Conservation (phyloP, 2,329 filamentous ascomycete genomes). For the Elsinoe perseae region DNA sequence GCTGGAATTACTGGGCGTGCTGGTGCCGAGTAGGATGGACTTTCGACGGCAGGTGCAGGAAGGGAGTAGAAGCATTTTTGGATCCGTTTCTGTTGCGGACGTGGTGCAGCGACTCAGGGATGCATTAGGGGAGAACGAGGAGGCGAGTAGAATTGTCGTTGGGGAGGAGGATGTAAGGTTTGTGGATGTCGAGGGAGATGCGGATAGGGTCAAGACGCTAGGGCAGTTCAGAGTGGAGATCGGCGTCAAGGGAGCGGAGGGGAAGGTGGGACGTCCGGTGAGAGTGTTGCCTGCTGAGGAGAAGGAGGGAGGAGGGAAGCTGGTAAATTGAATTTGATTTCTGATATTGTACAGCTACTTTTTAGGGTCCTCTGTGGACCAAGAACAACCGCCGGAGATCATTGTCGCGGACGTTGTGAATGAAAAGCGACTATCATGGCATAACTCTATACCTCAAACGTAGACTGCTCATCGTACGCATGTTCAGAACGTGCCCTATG, state of each 20-base stretch:
- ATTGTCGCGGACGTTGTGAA: not conserved
- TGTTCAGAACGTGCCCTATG: no score
- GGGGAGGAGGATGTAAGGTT: slow-evolving; percentile 46
- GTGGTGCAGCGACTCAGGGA: slow-evolving; percentile 43
- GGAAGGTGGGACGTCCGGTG: slow-evolving; percentile 36
- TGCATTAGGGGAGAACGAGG: slow-evolving; percentile 44
- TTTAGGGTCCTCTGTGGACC: not conserved
- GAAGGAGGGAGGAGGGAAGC: not conserved
- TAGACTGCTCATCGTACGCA: no score
- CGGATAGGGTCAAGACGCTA: slow-evolving; percentile 44
- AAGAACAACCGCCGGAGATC: not conserved
- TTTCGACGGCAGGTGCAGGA: slow-evolving; percentile 39
- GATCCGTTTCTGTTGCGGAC: slow-evolving; percentile 49
- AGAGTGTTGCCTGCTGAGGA: slow-evolving; percentile 26
- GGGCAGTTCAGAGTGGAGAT: slow-evolving; percentile 49
- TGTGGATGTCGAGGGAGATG: slow-evolving; percentile 34
- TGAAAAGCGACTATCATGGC: not conserved
- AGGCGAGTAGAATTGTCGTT: slow-evolving; percentile 44
- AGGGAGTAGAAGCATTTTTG: slow-evolving; percentile 40
- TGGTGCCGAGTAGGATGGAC: slow-evolving; percentile 41
- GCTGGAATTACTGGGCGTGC: slow-evolving; percentile 41
- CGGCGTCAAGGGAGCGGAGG: slow-evolving; percentile 40
- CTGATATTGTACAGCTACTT: slow-evolving; percentile 14
- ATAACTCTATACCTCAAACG: no score
- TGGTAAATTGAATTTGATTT: slow-evolving; percentile 3